Conservation (phyloP, 2,329 filamentous ascomycete genomes). For the Diaporthe eres region DNA sequence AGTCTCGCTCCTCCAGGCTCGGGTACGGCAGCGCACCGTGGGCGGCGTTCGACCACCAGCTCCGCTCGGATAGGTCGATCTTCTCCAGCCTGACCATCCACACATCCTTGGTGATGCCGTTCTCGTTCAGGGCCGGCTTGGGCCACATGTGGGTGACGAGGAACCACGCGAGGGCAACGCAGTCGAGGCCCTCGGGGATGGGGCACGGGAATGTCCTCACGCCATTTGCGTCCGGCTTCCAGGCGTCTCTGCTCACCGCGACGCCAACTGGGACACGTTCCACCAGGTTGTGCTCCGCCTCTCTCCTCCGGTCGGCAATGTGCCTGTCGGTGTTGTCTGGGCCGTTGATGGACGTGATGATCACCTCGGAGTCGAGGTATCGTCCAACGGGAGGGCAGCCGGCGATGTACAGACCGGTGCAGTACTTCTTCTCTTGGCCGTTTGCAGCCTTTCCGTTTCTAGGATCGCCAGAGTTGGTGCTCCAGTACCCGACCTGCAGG, state of each 20-base stretch:
- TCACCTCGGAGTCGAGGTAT: slow-evolving; percentile 12
- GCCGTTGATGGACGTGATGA: slow-evolving; percentile 25
- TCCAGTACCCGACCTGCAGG: slow-evolving; percentile 5
- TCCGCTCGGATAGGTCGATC: not conserved
- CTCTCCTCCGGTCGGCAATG: not conserved
- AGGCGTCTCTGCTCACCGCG: not conserved
- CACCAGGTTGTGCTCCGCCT: not conserved
- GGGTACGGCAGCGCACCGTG: not conserved
- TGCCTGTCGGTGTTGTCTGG: not conserved
- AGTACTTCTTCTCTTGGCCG: not conserved
- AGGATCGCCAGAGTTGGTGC: not conserved
- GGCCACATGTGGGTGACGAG: slow-evolving; percentile 22
- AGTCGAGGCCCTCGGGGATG: slow-evolving; percentile 13
- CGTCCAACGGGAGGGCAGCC: not conserved
- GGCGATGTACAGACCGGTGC: slow-evolving; percentile 10
- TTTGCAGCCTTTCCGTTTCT: not conserved
- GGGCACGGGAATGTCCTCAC: slow-evolving; percentile 7
- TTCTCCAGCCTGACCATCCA: slow-evolving; percentile 34
- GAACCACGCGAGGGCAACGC: slow-evolving; percentile 21
- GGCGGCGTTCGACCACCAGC: slow-evolving; percentile 24
- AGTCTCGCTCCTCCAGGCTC: not conserved
- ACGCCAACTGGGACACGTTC: not conserved
- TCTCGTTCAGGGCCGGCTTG: not conserved
- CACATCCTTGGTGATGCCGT: not conserved
- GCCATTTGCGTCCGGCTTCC: not conserved